A percentile compares a stretch with the other conserved stretches of the same genome.
These are phyloP conservation scores for Candida sanyaensis DNA, from an alignment of 1,139 yeast genomes.

Conservation along the genomic window DNA sequence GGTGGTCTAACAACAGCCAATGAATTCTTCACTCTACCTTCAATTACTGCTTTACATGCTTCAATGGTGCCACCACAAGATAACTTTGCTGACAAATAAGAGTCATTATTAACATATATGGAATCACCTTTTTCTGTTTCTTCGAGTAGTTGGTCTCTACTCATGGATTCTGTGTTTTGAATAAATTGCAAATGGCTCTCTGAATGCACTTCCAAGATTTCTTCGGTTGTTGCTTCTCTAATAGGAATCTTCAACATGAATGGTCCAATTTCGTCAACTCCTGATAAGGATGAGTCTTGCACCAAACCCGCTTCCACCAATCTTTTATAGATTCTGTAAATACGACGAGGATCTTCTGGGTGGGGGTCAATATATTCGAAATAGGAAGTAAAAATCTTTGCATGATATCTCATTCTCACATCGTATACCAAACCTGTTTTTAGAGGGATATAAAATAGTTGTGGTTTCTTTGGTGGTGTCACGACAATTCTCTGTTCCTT, in stretches of 20 bases:
- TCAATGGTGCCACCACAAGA: conserved; percentile 98
- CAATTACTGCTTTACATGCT: conserved; percentile 94
- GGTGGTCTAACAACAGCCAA: conserved; percentile 97
- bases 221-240: conserved; percentile 85
- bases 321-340: conserved; percentile 88
- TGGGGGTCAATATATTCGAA: conserved; percentile 97
- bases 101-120: conserved; percentile 91
- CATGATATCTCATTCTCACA: conserved; percentile 96
- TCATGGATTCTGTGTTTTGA: conserved; percentile 75
- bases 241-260: conserved; percentile 87
- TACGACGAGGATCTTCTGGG: conserved; percentile 98
- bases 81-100: conserved; percentile 80
- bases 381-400: conserved; percentile 88
- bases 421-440: conserved; percentile 96
- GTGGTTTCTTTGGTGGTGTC: conserved; percentile 58
- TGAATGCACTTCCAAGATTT: conserved; percentile 84
- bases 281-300: conserved; percentile 76
- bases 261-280: conserved; percentile 83
- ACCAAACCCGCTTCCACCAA: conserved; percentile 93
- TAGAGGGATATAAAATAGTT: conserved; percentile 64
- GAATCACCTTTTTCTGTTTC: conserved; percentile 95
- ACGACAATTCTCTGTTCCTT: conserved; percentile 33
- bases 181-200: conserved; percentile 76
- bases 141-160: conserved; percentile 72
- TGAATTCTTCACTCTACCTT: conserved; percentile 87